Conservation (phyloP, 2,329 filamentous ascomycete genomes). For the Fusarium metavorans region DNA sequence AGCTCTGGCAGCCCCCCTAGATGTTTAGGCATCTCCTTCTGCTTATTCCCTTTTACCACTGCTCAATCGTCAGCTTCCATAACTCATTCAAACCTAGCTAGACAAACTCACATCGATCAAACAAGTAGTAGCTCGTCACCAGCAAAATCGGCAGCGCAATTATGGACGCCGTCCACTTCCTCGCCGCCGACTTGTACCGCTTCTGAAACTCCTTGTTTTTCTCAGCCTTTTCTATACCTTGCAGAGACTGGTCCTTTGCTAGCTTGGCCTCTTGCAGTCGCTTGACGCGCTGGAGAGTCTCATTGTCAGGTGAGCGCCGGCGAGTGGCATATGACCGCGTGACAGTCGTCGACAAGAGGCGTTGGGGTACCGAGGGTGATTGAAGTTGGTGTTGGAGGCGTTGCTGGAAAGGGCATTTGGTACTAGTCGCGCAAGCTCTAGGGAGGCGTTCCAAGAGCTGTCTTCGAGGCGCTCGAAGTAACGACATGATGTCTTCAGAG, state of each 20-base stretch:
- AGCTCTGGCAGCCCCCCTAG: not conserved
- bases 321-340: not conserved
- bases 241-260: constrained; percentile 26
- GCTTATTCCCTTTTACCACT: constrained; percentile 50
- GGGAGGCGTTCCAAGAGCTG: not conserved
- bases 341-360: constrained; percentile 21
- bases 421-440: not conserved
- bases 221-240: constrained; percentile 32
- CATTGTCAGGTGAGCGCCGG: not conserved
- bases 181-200: constrained; percentile 58
- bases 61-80: not conserved
- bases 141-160: constrained; percentile 66
- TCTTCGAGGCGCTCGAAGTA: constrained; percentile 1
- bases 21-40: constrained; percentile 36
- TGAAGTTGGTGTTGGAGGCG: not conserved
- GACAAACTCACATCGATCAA: constrained; percentile 59
- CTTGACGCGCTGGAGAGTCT: not conserved
- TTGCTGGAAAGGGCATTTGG: constrained; percentile 5
- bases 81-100: no score
- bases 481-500: constrained; percentile 6
- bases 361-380: not conserved
- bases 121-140: constrained; percentile 67
- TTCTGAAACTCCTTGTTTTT: constrained; percentile 53
- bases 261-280: constrained; percentile 31
- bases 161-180: constrained; percentile 61